Percentiles rank a stretch among this genome's conserved stretches.
Evolutionary conservation across 306 rosid genomes (phyloP).

Genomic region (Ceratonia siliqua): DNA sequence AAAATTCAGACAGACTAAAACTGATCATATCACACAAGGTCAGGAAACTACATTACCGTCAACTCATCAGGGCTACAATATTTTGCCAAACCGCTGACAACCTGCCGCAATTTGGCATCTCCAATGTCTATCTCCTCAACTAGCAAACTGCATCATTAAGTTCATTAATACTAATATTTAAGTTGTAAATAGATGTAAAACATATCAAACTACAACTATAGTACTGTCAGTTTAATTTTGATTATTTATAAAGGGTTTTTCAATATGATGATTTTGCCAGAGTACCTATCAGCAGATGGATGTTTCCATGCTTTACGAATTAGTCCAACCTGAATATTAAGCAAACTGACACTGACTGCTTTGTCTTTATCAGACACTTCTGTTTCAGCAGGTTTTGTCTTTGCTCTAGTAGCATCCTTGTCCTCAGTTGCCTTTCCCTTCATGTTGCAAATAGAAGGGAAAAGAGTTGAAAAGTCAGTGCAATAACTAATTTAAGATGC

Average conservation of each 20-base stretch:
- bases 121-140: slow-evolving; percentile 98
- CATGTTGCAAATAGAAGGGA: slow-evolving; percentile 30
- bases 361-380: slow-evolving; percentile 64
- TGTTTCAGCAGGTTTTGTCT: slow-evolving; percentile 57
- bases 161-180: slow-evolving; percentile 19
- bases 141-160: slow-evolving; percentile 61
- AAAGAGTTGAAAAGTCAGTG: slow-evolving; percentile 24
- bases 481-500: slow-evolving; percentile 26
- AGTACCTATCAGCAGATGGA: slow-evolving; percentile 95
- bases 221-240: slow-evolving; percentile 2
- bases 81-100: slow-evolving; percentile 95
- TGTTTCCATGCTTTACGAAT: slow-evolving; percentile 96
- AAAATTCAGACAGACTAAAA: slow-evolving; percentile 19
- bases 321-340: slow-evolving; percentile 86
- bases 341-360: slow-evolving; percentile 85
- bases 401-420: slow-evolving; percentile 55
- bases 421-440: slow-evolving; percentile 53
- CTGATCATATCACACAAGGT: not conserved
- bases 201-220: slow-evolving; percentile 12
- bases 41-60: slow-evolving; percentile 53
- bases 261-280: slow-evolving; percentile 12
- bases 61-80: slow-evolving; percentile 79
- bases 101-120: slow-evolving; percentile 83
- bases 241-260: not conserved
- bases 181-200: slow-evolving; percentile 23